phyloP scores from a whole-genome alignment of 805 yeast genomes.

The Nakazawaea ambrosiae region DNA sequence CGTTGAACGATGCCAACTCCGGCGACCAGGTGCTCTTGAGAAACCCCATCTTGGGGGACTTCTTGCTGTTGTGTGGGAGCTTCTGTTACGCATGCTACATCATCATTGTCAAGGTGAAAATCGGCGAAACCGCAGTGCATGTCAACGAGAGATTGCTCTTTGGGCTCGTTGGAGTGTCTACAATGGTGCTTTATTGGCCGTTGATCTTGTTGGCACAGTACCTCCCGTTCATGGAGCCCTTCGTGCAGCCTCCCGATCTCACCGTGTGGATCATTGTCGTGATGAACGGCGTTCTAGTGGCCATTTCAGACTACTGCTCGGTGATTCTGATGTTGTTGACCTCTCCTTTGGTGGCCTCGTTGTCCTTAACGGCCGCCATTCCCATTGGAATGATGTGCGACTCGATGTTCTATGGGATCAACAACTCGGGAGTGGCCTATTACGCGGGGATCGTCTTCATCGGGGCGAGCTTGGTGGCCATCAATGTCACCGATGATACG shows the following conservation, averaged over 20 bases:
- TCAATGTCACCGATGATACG: slow-evolving; percentile 39
- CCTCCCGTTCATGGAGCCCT: slow-evolving; percentile 29
- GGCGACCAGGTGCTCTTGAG: slow-evolving; percentile 5
- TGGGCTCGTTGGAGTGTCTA: slow-evolving; percentile 37
- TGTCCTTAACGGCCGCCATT: slow-evolving; percentile 44
- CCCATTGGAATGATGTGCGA: slow-evolving; percentile 47
- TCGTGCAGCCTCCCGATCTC: slow-evolving; percentile 34
- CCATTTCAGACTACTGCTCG: slow-evolving; percentile 42
- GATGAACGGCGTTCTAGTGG: slow-evolving; percentile 36
- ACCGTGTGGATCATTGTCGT: slow-evolving; percentile 27
- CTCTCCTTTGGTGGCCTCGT: slow-evolving; percentile 44
- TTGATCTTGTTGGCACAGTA: slow-evolving; percentile 27
- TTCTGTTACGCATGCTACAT: slow-evolving; percentile 39
- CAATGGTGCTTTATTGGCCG: slow-evolving; percentile 34
- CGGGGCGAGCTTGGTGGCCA: slow-evolving; percentile 37
- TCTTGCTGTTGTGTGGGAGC: slow-evolving; percentile 38
- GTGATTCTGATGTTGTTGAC: slow-evolving; percentile 46
- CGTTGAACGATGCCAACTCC: slow-evolving; percentile 22
- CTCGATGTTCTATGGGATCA: slow-evolving; percentile 27
- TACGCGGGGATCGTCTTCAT: slow-evolving; percentile 41
- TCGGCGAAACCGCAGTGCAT: slow-evolving; percentile 35
- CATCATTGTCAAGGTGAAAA: slow-evolving; percentile 32
- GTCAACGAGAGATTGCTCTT: slow-evolving; percentile 41
- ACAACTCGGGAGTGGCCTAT: slow-evolving; percentile 26
- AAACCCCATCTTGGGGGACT: slow-evolving; percentile 37